Percentiles rank a stretch among this genome's conserved stretches.
These are phyloP conservation scores for Penicillium italicum DNA, from an alignment of 2,329 filamentous ascomycete species.

Conservation along the genomic window DNA sequence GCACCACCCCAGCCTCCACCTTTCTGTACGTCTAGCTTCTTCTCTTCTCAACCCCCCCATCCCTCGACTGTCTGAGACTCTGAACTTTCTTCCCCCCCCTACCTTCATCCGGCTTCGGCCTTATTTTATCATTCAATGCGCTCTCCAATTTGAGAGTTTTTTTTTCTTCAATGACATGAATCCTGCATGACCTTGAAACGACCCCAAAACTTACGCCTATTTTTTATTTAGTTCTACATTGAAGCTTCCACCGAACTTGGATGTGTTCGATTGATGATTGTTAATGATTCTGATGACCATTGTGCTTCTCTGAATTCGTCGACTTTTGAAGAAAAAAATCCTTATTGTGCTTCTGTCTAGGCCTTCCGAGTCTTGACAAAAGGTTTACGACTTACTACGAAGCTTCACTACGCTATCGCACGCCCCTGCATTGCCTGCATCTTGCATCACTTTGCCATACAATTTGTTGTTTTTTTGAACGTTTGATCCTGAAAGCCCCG, in stretches of 20 bases:
- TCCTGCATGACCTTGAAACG: conserved; percentile 13
- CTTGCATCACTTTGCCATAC: conserved; percentile 6
- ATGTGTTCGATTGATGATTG: conserved; percentile 25
- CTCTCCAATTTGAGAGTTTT: conserved; percentile 24
- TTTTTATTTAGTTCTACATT: conserved; percentile 2
- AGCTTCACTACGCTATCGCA: conserved; percentile 20
- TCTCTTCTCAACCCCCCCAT: conserved; percentile 7
- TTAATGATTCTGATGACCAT: conserved; percentile 32
- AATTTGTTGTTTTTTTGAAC: not conserved
- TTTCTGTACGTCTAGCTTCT: conserved; percentile 11
- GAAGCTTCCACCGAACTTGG: conserved; percentile 2
- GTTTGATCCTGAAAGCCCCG: not conserved
- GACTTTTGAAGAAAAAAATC: conserved; percentile 4
- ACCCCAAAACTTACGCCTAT: conserved; percentile 3
- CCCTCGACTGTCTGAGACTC: conserved; percentile 11
- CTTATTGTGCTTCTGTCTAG: conserved; percentile 16
- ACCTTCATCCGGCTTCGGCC: conserved; percentile 22
- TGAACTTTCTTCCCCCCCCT: conserved; percentile 28
- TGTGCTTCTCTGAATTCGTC: conserved; percentile 18
- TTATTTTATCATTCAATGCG: conserved; percentile 13
- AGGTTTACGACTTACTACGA: conserved; percentile 35
- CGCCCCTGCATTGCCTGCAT: conserved; percentile 27
- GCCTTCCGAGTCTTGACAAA: conserved; percentile 22
- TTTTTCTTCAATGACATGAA: conserved; percentile 1
- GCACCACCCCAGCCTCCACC: conserved; percentile 24